Conservation (phyloP, 768 basidiomycete species). For the Tephrocybe sp. region DNA sequence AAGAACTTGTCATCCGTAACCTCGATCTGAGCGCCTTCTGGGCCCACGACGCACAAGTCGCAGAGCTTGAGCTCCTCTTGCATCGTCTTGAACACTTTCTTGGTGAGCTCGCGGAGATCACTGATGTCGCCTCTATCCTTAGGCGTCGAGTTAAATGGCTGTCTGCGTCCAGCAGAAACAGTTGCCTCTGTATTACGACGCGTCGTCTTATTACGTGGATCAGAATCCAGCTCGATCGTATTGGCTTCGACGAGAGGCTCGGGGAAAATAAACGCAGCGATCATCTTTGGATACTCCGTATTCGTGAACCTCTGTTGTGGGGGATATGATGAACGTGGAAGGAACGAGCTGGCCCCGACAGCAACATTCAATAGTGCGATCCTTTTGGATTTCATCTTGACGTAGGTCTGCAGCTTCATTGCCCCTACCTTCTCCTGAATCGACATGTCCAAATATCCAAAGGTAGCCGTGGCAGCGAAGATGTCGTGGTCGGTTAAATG, state of each 20-base stretch:
- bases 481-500: conserved; percentile 28
- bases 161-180: conserved; percentile 6
- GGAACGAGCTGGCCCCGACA: conserved; percentile 25
- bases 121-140: conserved; percentile 3
- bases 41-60: background rate
- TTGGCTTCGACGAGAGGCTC: conserved; percentile 13
- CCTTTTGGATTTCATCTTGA: background rate
- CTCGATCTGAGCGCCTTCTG: background rate
- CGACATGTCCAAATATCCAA: conserved; percentile 15
- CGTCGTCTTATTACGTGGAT: background rate
- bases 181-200: conserved; percentile 13
- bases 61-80: conserved; percentile 8
- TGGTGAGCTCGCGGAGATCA: conserved; percentile 12
- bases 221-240: conserved; percentile 12
- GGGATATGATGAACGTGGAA: conserved; percentile 16
- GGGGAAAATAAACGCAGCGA: conserved; percentile 3
- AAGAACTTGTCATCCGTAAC: conserved; percentile 10
- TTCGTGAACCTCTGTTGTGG: background rate
- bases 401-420: conserved; percentile 26
- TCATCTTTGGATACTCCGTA: conserved; percentile 2
- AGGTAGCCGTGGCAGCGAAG: conserved; percentile 15
- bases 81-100: conserved; percentile 5
- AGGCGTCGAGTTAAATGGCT: background rate
- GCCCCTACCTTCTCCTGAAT: conserved; percentile 16
- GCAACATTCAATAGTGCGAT: conserved; percentile 22